Conservation (phyloP, 257 asterid species). For the Primulina eburnea region DNA sequence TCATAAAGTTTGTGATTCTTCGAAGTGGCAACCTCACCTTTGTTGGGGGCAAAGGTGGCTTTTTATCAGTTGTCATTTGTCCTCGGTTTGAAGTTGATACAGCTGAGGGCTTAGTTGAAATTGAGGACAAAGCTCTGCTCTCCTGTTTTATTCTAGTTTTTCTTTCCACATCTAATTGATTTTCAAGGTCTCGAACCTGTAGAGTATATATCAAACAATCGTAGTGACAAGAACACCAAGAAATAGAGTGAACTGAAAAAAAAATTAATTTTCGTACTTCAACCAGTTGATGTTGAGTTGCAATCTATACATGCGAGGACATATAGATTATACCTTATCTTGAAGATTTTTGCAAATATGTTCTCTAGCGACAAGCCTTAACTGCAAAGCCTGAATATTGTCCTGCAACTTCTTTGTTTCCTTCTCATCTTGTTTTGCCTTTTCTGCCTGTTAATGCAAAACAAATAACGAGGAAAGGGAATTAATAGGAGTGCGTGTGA, state of each 20-base stretch:
- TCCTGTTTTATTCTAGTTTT: conserved; percentile 74
- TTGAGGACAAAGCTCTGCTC: conserved; percentile 64
- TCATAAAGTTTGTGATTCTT: conserved; percentile 63
- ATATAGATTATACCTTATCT: conserved; percentile 59
- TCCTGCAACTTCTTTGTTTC: conserved; percentile 90
- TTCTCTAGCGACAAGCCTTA: conserved; percentile 75
- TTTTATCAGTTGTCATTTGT: conserved; percentile 52
- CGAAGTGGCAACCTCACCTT: conserved; percentile 70
- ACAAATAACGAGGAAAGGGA: background rate
- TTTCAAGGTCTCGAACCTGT: conserved; percentile 88
- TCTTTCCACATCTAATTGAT: conserved; percentile 82
- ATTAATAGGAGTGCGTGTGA: conserved; percentile 20
- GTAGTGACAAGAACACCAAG: conserved; percentile 11
- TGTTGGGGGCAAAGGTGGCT: conserved; percentile 85
- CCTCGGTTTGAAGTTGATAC: conserved; percentile 41
- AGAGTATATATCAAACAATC: conserved; percentile 17
- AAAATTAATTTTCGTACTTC: background rate
- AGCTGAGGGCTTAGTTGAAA: conserved; percentile 42
- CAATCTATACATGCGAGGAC: background rate
- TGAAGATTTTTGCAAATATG: conserved; percentile 74
- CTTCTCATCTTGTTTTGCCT: conserved; percentile 81
- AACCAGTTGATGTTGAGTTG: background rate
- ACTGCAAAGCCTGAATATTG: conserved; percentile 65
- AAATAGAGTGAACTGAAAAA: background rate
- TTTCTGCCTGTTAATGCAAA: conserved; percentile 66